These are phyloP conservation scores for Sphaerostilbella broomeana DNA, from an alignment of 2,329 filamentous ascomycete genomes.

Conservation along the genomic window DNA sequence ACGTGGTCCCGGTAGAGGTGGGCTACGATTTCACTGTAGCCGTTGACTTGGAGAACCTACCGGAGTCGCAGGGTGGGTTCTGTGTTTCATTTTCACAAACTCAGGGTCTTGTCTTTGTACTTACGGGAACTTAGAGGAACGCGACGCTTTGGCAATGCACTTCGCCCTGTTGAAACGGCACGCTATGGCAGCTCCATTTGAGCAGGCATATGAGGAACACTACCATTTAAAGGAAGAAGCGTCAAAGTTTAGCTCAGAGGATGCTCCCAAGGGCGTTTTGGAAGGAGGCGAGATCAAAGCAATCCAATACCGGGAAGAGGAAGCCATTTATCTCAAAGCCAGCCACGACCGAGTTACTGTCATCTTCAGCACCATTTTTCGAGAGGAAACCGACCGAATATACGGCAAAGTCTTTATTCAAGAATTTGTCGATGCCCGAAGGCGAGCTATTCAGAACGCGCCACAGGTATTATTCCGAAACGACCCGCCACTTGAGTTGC, in stretches of 20 bases:
- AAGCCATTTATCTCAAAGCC: constrained; percentile 98
- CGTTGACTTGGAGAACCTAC: constrained; percentile 82
- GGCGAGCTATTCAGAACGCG: constrained; percentile 94
- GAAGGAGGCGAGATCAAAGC: constrained; percentile 92
- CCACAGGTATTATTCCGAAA: constrained; percentile 95
- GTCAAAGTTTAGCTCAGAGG: constrained; percentile 86
- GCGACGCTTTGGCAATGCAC: constrained; percentile 78
- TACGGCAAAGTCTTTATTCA: constrained; percentile 98
- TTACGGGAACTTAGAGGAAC: constrained; percentile 58
- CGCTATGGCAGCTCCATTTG: constrained; percentile 96
- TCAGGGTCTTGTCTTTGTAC: no score
- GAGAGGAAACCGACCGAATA: constrained; percentile 94
- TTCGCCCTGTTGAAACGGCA: constrained; percentile 94
- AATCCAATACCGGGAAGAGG: constrained; percentile 97
- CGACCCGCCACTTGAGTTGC: constrained; percentile 85
- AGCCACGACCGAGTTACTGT: constrained; percentile 96
- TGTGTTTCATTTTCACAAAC: no score
- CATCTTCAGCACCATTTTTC: constrained; percentile 97
- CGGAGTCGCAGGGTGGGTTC: constrained; percentile 62
- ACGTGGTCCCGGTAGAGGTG: constrained; percentile 78
- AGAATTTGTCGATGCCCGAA: constrained; percentile 94
- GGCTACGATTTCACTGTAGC: constrained; percentile 95
- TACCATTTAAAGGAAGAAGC: constrained; percentile 80
- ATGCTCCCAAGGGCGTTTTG: constrained; percentile 80
- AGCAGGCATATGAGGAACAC: constrained; percentile 92